Evolutionary conservation across 495 filamentous ascomycete species (phyloP), one percentile per base, ranked within the genome.

Genomic region (Terfezia boudieri): DNA sequence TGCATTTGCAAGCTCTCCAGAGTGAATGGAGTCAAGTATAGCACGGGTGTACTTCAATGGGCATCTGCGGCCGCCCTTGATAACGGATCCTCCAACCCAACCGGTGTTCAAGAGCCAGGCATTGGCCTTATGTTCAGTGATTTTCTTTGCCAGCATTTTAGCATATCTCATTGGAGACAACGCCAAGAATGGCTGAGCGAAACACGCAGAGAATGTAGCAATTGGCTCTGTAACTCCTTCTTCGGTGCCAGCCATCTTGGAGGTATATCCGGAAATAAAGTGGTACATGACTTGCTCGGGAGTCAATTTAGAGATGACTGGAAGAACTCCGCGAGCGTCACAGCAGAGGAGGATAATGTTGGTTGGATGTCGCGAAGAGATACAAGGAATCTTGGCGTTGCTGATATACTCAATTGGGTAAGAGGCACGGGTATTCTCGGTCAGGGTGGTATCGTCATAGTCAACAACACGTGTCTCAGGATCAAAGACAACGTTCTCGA

Each of bases 211-310:
- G 82, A 98, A 98, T 62, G 90, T 98, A 3, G 90, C 90, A 72
- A 94, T 84, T 60, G 90, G 90, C 73, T 98, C 90, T 14, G 83
- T 85, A 53, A 98, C 78, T 68, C 90, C 90, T 53, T 95, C 84
- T 72, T 98, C 90, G 50, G 90, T 98, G 64, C 90, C 90, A 58
- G 89, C 92, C 92, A 98, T 96, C 81, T 98, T 98, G 64, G 92
- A 96, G 55, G 90, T 98, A 76, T 98, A 98, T 64, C 90, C 90
- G 17, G 83, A 90, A 70, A 98, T 98, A 77, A 98, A 98, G 78
- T 98, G 90, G 79, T 95, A 98, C 88, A 98, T 96, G 66, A 85
- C 94, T 72, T 98, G 90, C 64, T 86, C 84, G 61, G 81, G 77
- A 74, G 82, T 82, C 66, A 98, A 81, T 76, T 96, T 98, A 61